Percentiles rank a stretch among this genome's conserved stretches.
These are phyloP conservation scores for Phialophora chinensis DNA, from an alignment of 2,329 filamentous ascomycete species.

Conservation along the genomic window DNA sequence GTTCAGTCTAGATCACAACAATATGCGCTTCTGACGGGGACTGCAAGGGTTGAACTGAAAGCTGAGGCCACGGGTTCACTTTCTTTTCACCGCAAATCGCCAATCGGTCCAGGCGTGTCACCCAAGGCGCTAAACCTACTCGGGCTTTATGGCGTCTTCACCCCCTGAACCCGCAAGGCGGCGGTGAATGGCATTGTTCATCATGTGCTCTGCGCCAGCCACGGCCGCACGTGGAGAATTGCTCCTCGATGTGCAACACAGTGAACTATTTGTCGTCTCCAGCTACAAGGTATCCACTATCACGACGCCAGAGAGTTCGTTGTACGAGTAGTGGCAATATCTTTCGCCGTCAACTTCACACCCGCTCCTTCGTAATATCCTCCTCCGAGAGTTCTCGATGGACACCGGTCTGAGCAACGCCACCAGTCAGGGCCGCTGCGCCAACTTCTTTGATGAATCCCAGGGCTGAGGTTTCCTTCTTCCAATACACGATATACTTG, in stretches of 20 bases:
- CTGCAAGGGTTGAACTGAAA: background rate
- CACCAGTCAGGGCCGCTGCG: slow-evolving; percentile 46
- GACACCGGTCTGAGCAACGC: slow-evolving; percentile 49
- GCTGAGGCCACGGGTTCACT: slow-evolving; percentile 29
- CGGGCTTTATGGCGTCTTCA: background rate
- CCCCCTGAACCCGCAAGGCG: background rate
- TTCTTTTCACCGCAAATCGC: slow-evolving; percentile 21
- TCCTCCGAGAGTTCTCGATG: slow-evolving; percentile 37
- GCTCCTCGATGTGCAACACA: background rate
- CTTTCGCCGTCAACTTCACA: slow-evolving; percentile 4
- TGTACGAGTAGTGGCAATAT: background rate
- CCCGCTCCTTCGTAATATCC: slow-evolving; percentile 40
- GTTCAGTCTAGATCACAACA: background rate
- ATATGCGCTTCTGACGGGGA: slow-evolving; percentile 1
- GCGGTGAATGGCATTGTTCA: background rate
- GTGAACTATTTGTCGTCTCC: background rate
- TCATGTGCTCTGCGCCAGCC: slow-evolving; percentile 21
- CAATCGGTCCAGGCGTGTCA: background rate
- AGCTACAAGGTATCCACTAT: background rate
- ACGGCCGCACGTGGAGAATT: slow-evolving; percentile 18
- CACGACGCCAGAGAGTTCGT: background rate
- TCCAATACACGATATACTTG: slow-evolving; percentile 49
- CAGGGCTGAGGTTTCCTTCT: slow-evolving; percentile 44
- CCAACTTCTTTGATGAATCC: slow-evolving; percentile 51
- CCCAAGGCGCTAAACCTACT: slow-evolving; percentile 18